phyloP scores from a whole-genome alignment of 345 rosid genomes.

The Cardamine resedifolia region DNA sequence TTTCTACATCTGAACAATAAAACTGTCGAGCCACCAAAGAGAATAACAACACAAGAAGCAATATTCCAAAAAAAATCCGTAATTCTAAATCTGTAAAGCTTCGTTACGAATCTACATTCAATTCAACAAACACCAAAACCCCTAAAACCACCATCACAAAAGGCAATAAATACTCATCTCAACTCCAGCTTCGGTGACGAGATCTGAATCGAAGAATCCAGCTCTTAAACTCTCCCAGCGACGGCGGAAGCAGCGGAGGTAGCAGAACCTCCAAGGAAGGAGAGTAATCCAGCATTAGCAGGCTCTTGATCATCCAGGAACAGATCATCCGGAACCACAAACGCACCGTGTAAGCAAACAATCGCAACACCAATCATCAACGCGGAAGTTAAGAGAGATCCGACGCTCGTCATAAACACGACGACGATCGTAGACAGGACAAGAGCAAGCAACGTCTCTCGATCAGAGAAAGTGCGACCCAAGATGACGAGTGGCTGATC shows the following conservation, averaged over 20 bases:
- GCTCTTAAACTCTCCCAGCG: slow-evolving; percentile 51
- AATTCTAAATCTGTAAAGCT: slow-evolving; percentile 14
- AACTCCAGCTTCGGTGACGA: not conserved
- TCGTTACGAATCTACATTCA: slow-evolving; percentile 28
- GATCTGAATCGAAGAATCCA: slow-evolving; percentile 6
- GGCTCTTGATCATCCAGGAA: slow-evolving; percentile 82
- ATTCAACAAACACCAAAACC: slow-evolving; percentile 12
- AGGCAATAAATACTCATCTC: slow-evolving; percentile 14
- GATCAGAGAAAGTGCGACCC: slow-evolving; percentile 77
- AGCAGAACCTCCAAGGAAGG: slow-evolving; percentile 71
- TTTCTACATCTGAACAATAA: slow-evolving; percentile 22
- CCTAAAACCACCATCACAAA: not conserved
- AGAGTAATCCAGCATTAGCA: slow-evolving; percentile 55
- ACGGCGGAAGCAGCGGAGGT: slow-evolving; percentile 59
- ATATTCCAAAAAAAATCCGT: not conserved
- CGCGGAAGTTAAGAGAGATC: slow-evolving; percentile 70
- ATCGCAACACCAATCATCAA: slow-evolving; percentile 65
- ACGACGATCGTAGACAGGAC: slow-evolving; percentile 57
- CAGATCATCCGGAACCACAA: slow-evolving; percentile 84
- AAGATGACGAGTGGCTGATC: slow-evolving; percentile 67
- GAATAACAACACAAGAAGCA: slow-evolving; percentile 17
- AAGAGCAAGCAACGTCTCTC: slow-evolving; percentile 63
- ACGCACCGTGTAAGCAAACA: slow-evolving; percentile 78
- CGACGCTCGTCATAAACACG: slow-evolving; percentile 77
- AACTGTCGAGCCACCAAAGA: not conserved